Evolutionary conservation across 305 asterid genomes (phyloP).

Genomic region (Fraxinus platypoda): DNA sequence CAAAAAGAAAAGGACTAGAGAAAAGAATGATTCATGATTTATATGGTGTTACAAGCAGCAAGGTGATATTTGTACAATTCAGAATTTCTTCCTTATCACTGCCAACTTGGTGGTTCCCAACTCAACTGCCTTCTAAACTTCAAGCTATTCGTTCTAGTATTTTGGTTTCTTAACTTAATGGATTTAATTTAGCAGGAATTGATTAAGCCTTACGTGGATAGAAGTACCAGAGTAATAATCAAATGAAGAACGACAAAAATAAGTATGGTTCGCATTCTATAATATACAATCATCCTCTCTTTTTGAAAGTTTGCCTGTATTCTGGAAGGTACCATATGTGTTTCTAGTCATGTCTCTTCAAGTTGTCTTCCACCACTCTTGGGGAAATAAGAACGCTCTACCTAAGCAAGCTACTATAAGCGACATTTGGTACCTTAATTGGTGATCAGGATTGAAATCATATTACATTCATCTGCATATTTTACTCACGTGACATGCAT

Average conservation of each 20-base stretch:
- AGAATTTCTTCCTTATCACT: not conserved
- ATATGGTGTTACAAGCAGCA: not conserved
- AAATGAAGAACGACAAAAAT: not conserved
- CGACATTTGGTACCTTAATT: not conserved
- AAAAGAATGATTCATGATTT: not conserved
- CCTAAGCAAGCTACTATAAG: conserved; percentile 8
- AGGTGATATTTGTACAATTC: not conserved
- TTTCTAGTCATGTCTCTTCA: not conserved
- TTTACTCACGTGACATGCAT: conserved; percentile 15
- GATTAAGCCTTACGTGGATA: not conserved
- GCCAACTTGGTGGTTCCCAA: not conserved
- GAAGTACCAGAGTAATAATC: not conserved
- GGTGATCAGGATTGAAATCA: conserved; percentile 6
- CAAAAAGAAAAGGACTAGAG: not conserved
- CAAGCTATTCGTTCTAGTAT: not conserved
- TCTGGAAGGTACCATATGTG: not conserved
- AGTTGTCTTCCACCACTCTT: conserved; percentile 6
- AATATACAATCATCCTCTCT: not conserved
- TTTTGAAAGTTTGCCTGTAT: conserved; percentile 1
- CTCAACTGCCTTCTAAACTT: not conserved
- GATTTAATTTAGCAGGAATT: not conserved
- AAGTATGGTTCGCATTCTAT: not conserved
- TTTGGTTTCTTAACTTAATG: not conserved
- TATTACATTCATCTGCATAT: conserved; percentile 15
- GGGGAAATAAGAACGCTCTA: conserved; percentile 14